Evolutionary conservation across 1,284 basidiomycete species (phyloP), one percentile per base, ranked within the genome.

Genomic region (Prillingera fragicola): DNA sequence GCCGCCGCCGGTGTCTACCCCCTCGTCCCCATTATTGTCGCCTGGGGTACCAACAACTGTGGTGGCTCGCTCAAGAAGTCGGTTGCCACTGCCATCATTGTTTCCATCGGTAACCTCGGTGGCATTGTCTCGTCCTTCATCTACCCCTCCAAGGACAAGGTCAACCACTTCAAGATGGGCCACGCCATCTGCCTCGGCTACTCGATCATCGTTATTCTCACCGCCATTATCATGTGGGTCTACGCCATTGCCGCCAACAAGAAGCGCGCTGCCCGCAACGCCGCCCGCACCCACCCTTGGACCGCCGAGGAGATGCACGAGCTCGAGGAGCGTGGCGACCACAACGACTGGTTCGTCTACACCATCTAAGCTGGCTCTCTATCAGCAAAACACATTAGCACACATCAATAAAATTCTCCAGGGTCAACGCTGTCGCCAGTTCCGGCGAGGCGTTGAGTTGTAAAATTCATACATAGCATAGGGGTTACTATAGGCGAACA

Each of bases 1-100:
- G 75, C 77, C 34, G 74, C 78, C 13, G 66, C 71, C n/a, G 80
- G 80, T 29, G 74, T 77, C 18, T 81, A 72, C 60, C 77, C 79
- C 10, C 73, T 75, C 5, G 73, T 80, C 45, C 75, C 80, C 18
- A 68, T 80, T 33, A 61, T 68, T 38, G 64, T 81, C 14, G 77
- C 78, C 14, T 81, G 80, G 80, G 74, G 71, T 3, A 71, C 75
- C 12, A 77, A 77, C 41, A 79, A 79, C 51, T 73, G 74, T 3
- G 80, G 79, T 41, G 81, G 80, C 12, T 76, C 77, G 53, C 53
- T 75, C 55, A 77, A 80, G 56, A 66, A 73, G 45, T 77, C 75
- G 35, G 75, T 81, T 29, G 74, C 71, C 3, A 57, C 80, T 43
- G 80, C 78, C 12, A 77, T 78, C 69, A 73, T 79, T 18, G 76